These are phyloP conservation scores for Periconia digitata DNA, from an alignment of 2,329 filamentous ascomycete species.

Conservation along the genomic window DNA sequence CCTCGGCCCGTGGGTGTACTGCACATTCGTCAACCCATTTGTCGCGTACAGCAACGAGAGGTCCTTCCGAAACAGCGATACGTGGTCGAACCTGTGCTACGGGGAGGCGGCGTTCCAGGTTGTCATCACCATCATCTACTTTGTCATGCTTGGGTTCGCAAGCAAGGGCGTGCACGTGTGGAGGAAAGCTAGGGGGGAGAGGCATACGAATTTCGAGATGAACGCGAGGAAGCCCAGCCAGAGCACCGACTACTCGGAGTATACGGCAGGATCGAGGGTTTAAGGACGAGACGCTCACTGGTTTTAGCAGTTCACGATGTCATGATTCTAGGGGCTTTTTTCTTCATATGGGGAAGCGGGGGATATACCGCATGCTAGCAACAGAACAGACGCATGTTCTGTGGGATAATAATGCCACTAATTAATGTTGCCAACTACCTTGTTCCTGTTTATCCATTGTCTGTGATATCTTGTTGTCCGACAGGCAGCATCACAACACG, in stretches of 20 bases:
- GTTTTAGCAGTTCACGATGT: neutral
- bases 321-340: too few relatives aligned
- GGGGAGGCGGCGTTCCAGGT: slow-evolving; percentile 3
- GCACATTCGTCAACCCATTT: neutral
- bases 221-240: neutral
- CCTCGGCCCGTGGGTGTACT: neutral
- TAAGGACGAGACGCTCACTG: neutral
- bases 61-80: neutral
- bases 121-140: slow-evolving; percentile 1
- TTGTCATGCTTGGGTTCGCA: slow-evolving; percentile 6
- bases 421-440: too few relatives aligned
- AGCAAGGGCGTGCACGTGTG: slow-evolving; percentile 5
- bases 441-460: too few relatives aligned
- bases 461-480: too few relatives aligned
- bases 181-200: neutral
- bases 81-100: slow-evolving; percentile 2
- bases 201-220: neutral
- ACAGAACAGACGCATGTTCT: too few relatives aligned
- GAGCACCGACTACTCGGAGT: neutral
- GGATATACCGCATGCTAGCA: too few relatives aligned
- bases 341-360: too few relatives aligned
- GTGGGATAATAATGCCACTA: too few relatives aligned
- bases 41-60: slow-evolving; percentile 1
- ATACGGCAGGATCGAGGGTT: neutral
- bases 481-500: too few relatives aligned